Percentiles rank a stretch among this genome's conserved stretches.
Conservation (phyloP, 2,329 filamentous ascomycete species). For the Chaetomium sp. region DNA sequence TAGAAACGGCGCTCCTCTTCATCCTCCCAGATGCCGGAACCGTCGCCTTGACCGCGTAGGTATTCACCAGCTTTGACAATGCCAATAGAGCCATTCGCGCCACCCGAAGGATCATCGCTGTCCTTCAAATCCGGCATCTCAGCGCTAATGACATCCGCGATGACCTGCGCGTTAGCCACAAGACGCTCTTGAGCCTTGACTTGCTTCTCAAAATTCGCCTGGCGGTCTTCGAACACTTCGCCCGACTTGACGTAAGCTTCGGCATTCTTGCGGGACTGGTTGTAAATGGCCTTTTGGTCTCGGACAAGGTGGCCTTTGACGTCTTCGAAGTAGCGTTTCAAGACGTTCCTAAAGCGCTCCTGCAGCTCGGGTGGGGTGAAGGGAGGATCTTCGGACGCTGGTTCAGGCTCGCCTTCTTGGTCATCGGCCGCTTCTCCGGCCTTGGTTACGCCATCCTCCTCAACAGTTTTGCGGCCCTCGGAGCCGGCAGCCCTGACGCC, state of each 20-base stretch:
- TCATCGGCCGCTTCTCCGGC: conserved; percentile 47
- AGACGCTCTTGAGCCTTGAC: conserved; percentile 90
- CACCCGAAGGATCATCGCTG: conserved; percentile 68
- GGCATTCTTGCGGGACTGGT: conserved; percentile 89
- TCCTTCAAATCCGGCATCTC: conserved; percentile 95
- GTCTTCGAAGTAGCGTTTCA: conserved; percentile 88
- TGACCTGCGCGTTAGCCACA: conserved; percentile 82
- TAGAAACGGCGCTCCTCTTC: conserved; percentile 98
- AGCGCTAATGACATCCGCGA: conserved; percentile 82
- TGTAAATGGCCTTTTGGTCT: conserved; percentile 87
- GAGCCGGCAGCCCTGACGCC: conserved; percentile 72
- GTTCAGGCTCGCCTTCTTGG: conserved; percentile 50
- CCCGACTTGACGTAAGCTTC: conserved; percentile 98
- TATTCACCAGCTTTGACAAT: conserved; percentile 94
- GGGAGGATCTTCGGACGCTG: conserved; percentile 64
- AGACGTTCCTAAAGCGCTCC: conserved; percentile 80
- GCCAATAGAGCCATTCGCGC: conserved; percentile 78
- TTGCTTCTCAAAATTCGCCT: conserved; percentile 93
- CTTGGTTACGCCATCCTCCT: conserved; percentile 74
- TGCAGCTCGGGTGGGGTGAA: conserved; percentile 76
- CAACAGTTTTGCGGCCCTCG: conserved; percentile 81
- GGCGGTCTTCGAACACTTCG: conserved; percentile 96
- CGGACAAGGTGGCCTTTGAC: conserved; percentile 84
- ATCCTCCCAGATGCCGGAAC: conserved; percentile 96
- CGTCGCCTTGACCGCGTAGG: conserved; percentile 83